Evolutionary conservation across 805 yeast genomes (phyloP).

Genomic region (Cyberlindnera americana): DNA sequence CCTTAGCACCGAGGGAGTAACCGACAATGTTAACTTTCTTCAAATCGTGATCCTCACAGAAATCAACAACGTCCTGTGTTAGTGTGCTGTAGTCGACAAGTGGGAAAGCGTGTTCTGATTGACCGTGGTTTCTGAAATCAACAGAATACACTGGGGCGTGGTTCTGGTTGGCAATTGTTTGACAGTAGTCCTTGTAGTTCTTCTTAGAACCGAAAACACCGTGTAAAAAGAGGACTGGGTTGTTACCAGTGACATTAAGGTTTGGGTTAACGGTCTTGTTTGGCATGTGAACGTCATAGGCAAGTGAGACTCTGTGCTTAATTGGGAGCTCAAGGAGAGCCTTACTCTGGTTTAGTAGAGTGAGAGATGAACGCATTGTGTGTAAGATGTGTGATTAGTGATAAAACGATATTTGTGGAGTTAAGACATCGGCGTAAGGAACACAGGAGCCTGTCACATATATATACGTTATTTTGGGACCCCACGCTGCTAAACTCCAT

Average conservation of each 20-base stretch:
- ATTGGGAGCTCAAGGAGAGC: conserved; percentile 18
- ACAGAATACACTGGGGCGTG: conserved; percentile 36
- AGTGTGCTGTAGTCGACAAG: conserved; percentile 36
- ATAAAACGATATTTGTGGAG: background rate
- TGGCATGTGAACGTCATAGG: conserved; percentile 26
- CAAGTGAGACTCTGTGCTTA: conserved; percentile 21
- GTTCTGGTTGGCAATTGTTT: conserved; percentile 31
- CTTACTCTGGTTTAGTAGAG: conserved; percentile 8
- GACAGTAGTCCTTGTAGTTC: conserved; percentile 38
- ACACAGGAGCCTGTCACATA: background rate
- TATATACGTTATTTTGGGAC: background rate
- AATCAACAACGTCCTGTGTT: conserved; percentile 39
- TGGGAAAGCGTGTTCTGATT: conserved; percentile 39
- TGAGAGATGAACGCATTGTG: conserved; percentile 10
- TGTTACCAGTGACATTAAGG: conserved; percentile 21
- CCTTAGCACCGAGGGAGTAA: conserved; percentile 53
- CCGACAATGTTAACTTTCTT: conserved; percentile 35
- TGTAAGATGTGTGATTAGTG: no score
- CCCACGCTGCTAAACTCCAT: background rate
- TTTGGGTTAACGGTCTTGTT: conserved; percentile 27
- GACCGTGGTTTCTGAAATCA: conserved; percentile 50
- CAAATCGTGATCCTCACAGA: conserved; percentile 31
- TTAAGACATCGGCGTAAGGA: background rate
- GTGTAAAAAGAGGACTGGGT: conserved; percentile 42
- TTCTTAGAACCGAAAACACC: conserved; percentile 47